Evolutionary conservation across 129 eudicot genomes (phyloP), one percentile per base, ranked within the genome.

Genomic region (Centaurea solstitialis): DNA sequence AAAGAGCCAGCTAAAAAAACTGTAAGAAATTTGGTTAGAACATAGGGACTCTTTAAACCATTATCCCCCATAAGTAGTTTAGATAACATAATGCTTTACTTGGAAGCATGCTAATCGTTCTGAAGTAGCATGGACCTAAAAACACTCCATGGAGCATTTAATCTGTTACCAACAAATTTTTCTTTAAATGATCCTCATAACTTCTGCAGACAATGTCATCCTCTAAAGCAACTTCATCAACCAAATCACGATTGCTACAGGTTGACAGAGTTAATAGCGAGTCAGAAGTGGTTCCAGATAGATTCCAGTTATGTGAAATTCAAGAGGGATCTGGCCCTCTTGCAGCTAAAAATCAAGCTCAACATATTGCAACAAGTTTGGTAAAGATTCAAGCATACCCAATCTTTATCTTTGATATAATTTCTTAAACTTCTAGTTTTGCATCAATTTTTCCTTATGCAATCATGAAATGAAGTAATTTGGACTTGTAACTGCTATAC

Each of bases 191-290:
- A 70, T 62, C 22, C 24, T 26, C 10, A 1, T 70, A 41, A 67
- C 10, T 35, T 86, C 72, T 68, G 71, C 88, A 93, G 98, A 81
- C 75, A 26, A 77, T 78, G 68, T 75, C 91, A 30, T 70, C 83
- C 57, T n/a, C 64, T 65, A 82, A 84, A 76, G 71, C 64, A 47
- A 77, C 83, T 66, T 26, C 87, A 43, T 85, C 86, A 47, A 84
- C 74, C 80, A 81, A 70, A 71, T 38, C 74, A 57, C 77, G 68
- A 65, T 40, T 64, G 18, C 70, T 41, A 72, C 67, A 68, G 47
- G 62, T 61, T 76, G 85, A 33, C 57, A 80, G 75, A 72, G 83
- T 81, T 81, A 70, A 73, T 72, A 71, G 86, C 70, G 74, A 74
- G 76, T 65, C 84, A 72, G 84, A 84, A 84, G 76, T 57, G 77